phyloP scores from a whole-genome alignment of 2,329 filamentous ascomycete species.

The Cryphonectria radicalis region DNA sequence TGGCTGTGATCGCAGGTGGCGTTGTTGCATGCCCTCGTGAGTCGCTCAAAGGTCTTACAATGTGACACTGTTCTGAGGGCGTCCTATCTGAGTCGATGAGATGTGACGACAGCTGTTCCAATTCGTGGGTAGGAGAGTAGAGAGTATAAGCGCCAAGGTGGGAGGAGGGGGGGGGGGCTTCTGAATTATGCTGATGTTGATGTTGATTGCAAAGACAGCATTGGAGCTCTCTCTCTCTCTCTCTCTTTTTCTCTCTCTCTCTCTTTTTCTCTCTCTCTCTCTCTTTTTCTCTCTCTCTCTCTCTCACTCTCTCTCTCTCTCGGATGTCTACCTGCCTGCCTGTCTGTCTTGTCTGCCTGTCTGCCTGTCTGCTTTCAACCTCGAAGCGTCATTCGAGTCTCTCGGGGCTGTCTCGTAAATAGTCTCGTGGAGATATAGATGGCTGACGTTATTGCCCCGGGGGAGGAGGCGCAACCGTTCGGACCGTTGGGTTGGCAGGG shows the following conservation, averaged over 20 bases:
- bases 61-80: background rate
- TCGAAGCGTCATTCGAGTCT: background rate
- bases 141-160: background rate
- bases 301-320: too few species aligned
- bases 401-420: background rate
- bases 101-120: slow-evolving; percentile 15
- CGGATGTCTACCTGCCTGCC: too few species aligned
- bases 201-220: background rate
- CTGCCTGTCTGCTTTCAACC: background rate
- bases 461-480: background rate
- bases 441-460: background rate
- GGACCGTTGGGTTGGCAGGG: background rate
- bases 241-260: too few species aligned
- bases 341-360: too few species aligned
- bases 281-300: too few species aligned
- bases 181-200: slow-evolving; percentile 30
- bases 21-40: background rate
- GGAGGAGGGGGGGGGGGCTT: slow-evolving; percentile 15
- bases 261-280: too few species aligned
- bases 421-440: background rate
- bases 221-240: too few species aligned
- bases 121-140: background rate
- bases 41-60: background rate
- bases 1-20: background rate
- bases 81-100: background rate